phyloP scores from a whole-genome alignment of 371 early-diverging fungal species.

The Encephalitozoon romaleae region DNA sequence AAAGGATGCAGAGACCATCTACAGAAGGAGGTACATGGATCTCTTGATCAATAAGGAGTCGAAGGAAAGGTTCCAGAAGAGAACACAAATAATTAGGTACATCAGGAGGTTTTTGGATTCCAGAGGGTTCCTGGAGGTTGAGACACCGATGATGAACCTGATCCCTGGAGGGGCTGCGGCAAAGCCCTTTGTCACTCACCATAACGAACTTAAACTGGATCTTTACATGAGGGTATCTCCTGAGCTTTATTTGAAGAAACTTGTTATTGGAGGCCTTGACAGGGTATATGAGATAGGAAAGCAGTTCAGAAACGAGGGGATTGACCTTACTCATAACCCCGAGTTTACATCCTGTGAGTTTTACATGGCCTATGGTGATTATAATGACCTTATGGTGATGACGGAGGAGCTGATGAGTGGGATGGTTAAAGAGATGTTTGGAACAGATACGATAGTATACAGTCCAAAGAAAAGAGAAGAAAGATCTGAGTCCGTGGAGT shows the following conservation, averaged over 20 bases:
- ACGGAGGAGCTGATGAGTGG: conserved; percentile 80
- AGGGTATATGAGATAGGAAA: conserved; percentile 98
- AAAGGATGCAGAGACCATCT: conserved; percentile 81
- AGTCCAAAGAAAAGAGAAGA: conserved; percentile 75
- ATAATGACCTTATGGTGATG: conserved; percentile 83
- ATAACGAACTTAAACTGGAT: conserved; percentile 94
- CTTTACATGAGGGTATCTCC: conserved; percentile 96
- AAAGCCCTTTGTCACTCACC: conserved; percentile 96
- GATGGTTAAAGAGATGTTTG: conserved; percentile 79
- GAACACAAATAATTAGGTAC: conserved; percentile 82
- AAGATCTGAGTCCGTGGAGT: conserved; percentile 64
- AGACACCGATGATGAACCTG: conserved; percentile 99
- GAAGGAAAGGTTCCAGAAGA: conserved; percentile 78
- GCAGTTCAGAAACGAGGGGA: conserved; percentile 98
- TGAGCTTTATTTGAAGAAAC: conserved; percentile 90
- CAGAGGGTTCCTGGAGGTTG: conserved; percentile 91
- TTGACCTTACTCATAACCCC: conserved; percentile 99
- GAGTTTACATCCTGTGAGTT: conserved; percentile 98
- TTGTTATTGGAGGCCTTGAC: conserved; percentile 94
- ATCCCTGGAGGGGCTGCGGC: conserved; percentile 98
- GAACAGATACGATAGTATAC: conserved; percentile 75
- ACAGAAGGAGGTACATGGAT: conserved; percentile 95
- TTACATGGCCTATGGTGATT: conserved; percentile 98
- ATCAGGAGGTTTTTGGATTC: conserved; percentile 82
- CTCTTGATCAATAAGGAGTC: conserved; percentile 91